A percentile compares a stretch with the other conserved stretches of the same genome.
Evolutionary conservation across 1,139 yeast genomes (phyloP).

Genomic region (Debaryomyces fabryi): DNA sequence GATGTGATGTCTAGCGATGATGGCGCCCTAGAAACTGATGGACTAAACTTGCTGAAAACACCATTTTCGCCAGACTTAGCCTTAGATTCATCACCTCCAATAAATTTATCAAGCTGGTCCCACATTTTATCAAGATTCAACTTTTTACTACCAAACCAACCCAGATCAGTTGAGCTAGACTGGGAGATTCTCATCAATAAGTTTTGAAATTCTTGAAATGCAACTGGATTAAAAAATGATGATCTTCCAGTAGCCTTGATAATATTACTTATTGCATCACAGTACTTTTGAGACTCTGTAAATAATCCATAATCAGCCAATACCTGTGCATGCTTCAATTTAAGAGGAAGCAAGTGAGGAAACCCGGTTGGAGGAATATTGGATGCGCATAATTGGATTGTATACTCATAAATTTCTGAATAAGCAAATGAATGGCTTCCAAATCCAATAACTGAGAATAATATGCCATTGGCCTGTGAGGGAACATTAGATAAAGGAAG

Average conservation of each 20-base stretch:
- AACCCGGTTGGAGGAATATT: conserved; percentile 36
- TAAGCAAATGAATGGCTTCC: conserved; percentile 45
- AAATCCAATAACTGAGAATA: conserved; percentile 23
- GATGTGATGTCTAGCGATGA: conserved; percentile 49
- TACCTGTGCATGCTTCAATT: conserved; percentile 62
- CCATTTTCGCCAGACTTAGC: conserved; percentile 48
- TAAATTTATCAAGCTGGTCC: conserved; percentile 88
- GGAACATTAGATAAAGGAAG: conserved; percentile 41
- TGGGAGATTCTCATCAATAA: conserved; percentile 51
- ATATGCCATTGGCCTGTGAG: conserved; percentile 24
- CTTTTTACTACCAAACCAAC: conserved; percentile 68
- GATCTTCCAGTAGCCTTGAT: conserved; percentile 48
- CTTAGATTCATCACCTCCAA: conserved; percentile 77
- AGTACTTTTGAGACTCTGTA: conserved; percentile 60
- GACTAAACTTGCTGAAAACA: conserved; percentile 74
- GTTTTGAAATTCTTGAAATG: conserved; percentile 38
- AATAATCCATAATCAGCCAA: conserved; percentile 65
- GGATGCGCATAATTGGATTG: conserved; percentile 31
- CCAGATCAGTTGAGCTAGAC: conserved; percentile 41
- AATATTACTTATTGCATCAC: conserved; percentile 52
- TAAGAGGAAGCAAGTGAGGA: conserved; percentile 58
- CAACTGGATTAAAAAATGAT: conserved; percentile 37
- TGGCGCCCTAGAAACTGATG: conserved; percentile 57
- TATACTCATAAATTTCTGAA: conserved; percentile 74
- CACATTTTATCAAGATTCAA: conserved; percentile 84